Evolutionary conservation across 2,329 filamentous ascomycete species (phyloP).

Genomic region (Apiospora aurea): DNA sequence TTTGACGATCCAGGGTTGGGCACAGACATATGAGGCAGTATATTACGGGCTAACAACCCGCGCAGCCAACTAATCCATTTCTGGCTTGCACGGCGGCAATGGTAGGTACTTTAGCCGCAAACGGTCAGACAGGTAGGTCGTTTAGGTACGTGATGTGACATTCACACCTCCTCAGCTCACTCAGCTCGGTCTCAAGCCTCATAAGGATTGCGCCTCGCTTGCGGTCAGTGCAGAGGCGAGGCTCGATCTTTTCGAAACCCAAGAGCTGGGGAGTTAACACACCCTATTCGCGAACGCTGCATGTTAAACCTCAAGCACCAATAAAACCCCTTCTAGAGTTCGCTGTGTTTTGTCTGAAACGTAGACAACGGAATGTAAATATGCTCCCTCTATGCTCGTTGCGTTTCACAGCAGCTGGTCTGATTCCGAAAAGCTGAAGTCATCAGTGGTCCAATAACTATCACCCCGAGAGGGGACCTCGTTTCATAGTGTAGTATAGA

Average conservation of each 20-base stretch:
- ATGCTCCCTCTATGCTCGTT: not conserved
- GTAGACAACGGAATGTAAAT: not conserved
- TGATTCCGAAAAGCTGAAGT: not conserved
- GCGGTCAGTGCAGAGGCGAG: not conserved
- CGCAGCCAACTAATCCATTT: constrained; percentile 39
- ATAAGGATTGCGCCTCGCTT: not conserved
- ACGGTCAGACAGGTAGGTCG: too few species aligned
- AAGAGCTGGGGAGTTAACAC: not conserved
- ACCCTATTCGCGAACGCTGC: too few species aligned
- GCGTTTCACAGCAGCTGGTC: not conserved
- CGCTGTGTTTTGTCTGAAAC: not conserved
- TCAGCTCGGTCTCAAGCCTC: not conserved
- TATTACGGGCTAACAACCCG: not conserved
- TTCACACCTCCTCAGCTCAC: not conserved
- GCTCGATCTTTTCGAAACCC: not conserved
- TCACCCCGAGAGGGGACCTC: not conserved
- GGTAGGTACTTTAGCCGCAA: not conserved
- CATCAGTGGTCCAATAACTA: not conserved
- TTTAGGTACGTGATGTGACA: too few species aligned
- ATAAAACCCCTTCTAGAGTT: not conserved
- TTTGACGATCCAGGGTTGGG: not conserved
- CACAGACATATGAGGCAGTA: constrained; percentile 2
- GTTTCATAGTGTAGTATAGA: not conserved
- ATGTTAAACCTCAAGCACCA: not conserved
- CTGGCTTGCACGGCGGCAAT: too few species aligned